Evolutionary conservation across 2,329 filamentous ascomycete species (phyloP).

Genomic region (Fonsecaea monophora): DNA sequence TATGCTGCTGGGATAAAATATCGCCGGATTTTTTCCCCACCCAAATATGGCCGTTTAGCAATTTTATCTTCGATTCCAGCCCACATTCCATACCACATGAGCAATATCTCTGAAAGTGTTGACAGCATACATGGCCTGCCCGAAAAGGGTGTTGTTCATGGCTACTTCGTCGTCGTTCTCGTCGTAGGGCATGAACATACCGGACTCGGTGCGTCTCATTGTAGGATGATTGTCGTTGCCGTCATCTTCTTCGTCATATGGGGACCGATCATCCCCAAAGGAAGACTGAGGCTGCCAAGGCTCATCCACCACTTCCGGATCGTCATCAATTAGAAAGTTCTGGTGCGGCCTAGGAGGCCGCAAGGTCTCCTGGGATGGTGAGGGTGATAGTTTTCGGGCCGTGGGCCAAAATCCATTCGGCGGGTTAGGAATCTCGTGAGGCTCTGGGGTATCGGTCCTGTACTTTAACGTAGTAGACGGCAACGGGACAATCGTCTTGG

Average conservation of each 20-base stretch:
- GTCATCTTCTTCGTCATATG: conserved; percentile 54
- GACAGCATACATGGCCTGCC: conserved; percentile 79
- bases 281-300: conserved; percentile 51
- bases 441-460: conserved; percentile 75
- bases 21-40: conserved; percentile 8
- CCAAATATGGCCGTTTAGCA: neutral
- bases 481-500: conserved; percentile 85
- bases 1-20: conserved; percentile 26
- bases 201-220: conserved; percentile 79
- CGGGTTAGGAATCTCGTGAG: conserved; percentile 44
- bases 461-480: conserved; percentile 89
- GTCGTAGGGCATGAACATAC: conserved; percentile 90
- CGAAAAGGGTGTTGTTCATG: conserved; percentile 70
- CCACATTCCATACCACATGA: conserved; percentile 71
- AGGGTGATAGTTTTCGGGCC: conserved; percentile 65
- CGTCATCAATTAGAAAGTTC: conserved; percentile 69
- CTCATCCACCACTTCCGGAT: conserved; percentile 60
- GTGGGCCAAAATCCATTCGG: conserved; percentile 51
- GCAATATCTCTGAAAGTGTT: conserved; percentile 70
- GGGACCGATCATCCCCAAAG: conserved; percentile 25
- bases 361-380: conserved; percentile 82
- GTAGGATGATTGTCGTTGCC: conserved; percentile 61
- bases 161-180: conserved; percentile 66
- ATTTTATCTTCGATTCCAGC: conserved; percentile 53
- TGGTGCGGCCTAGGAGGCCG: conserved; percentile 72